Conservation (phyloP, 2,329 filamentous ascomycete genomes). For the Stagonosporopsis vannaccii region DNA sequence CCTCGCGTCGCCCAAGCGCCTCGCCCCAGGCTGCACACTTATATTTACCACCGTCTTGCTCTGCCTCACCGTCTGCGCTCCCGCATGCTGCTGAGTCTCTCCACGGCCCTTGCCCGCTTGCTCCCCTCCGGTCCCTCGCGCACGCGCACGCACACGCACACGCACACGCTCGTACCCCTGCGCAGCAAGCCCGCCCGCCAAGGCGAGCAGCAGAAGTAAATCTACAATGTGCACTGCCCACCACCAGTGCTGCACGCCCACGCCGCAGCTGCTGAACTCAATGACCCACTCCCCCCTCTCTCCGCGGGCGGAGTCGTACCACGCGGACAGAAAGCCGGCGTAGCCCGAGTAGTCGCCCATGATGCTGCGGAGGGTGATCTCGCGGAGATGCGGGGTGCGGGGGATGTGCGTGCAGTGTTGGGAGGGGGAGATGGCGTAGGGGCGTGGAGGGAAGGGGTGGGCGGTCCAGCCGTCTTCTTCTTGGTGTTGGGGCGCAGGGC, state of each 20-base stretch:
- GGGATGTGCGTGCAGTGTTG: constrained; percentile 25
- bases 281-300: constrained; percentile 86
- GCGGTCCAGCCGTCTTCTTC: constrained; percentile 31
- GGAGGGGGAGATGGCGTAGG: constrained; percentile 51
- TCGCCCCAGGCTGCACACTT: too few species aligned
- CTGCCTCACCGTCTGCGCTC: too few species aligned
- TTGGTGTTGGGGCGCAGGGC: not conserved
- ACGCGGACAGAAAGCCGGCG: constrained; percentile 83
- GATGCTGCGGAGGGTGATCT: constrained; percentile 96
- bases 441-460: constrained; percentile 26
- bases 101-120: not conserved
- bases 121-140: too few species aligned
- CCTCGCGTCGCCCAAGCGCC: too few species aligned
- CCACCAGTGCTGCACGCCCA: constrained; percentile 92
- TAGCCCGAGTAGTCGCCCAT: constrained; percentile 98
- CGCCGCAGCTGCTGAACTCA: constrained; percentile 77
- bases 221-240: constrained; percentile 79
- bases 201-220: too few species aligned
- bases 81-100: too few species aligned
- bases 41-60: too few species aligned
- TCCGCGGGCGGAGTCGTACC: constrained; percentile 75
- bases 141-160: not conserved
- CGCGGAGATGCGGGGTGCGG: constrained; percentile 69
- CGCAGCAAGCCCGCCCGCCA: not conserved
- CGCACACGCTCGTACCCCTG: not conserved